phyloP scores from a whole-genome alignment of 495 filamentous ascomycete genomes.

The Neurospora discreta region DNA sequence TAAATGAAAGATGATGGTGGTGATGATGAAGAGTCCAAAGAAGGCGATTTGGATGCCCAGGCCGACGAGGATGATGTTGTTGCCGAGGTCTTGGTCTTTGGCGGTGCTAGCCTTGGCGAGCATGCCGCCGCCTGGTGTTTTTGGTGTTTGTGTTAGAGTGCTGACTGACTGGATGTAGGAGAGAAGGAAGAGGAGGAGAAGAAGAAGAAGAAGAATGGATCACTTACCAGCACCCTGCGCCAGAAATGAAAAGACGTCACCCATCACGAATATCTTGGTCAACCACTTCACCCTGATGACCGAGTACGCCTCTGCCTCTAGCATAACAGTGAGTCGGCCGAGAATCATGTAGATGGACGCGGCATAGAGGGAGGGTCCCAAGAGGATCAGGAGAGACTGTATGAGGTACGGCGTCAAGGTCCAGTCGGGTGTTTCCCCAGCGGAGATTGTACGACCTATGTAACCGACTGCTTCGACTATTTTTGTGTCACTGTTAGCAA shows the following conservation, averaged over 20 bases:
- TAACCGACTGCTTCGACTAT: constrained; percentile 52
- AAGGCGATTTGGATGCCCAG: constrained; percentile 40
- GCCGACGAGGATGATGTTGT: constrained; percentile 35
- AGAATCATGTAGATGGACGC: constrained; percentile 50
- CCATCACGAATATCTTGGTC: constrained; percentile 37
- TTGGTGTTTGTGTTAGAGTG: not conserved
- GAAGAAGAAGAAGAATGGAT: not conserved
- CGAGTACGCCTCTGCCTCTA: constrained; percentile 27
- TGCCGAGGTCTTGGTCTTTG: constrained; percentile 19
- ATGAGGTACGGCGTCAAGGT: constrained; percentile 28
- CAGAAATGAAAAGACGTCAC: constrained; percentile 33
- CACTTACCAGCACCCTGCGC: constrained; percentile 20
- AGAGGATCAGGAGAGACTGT: constrained; percentile 24
- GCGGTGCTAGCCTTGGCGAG: constrained; percentile 22
- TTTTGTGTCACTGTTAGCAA: not conserved
- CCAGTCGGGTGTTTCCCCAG: constrained; percentile 19
- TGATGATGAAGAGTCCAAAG: constrained; percentile 42
- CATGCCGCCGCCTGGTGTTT: constrained; percentile 14
- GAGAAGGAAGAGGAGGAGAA: no score
- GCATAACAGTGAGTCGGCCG: constrained; percentile 31
- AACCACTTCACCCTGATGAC: constrained; percentile 33
- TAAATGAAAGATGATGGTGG: constrained; percentile 30
- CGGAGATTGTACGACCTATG: constrained; percentile 35
- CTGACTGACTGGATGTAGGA: no score
- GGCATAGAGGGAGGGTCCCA: constrained; percentile 31